Percentiles rank a stretch among this genome's conserved stretches.
Conservation (phyloP, 2,329 filamentous ascomycete genomes). For the Pochonia chlamydosporia region DNA sequence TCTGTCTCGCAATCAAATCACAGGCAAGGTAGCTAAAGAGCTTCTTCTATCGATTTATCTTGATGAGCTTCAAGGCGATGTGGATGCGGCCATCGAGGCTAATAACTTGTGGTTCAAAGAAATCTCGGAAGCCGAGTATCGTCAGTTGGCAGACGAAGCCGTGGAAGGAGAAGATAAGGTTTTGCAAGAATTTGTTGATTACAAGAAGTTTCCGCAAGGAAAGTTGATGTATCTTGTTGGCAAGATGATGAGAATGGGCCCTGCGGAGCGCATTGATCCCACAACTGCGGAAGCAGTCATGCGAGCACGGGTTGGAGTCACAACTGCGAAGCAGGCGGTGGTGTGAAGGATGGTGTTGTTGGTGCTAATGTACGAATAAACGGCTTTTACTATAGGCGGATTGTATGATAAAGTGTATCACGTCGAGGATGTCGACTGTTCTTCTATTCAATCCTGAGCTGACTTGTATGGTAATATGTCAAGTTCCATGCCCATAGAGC, state of each 20-base stretch:
- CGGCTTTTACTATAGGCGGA: too few relatives aligned
- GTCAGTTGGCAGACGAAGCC: conserved; percentile 36
- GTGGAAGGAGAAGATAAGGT: conserved; percentile 41
- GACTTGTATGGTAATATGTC: too few relatives aligned
- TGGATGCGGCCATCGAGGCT: conserved; percentile 38
- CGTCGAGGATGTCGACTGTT: too few relatives aligned
- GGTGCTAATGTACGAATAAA: too few relatives aligned
- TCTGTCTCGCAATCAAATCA: conserved; percentile 44
- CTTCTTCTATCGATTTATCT: conserved; percentile 48
- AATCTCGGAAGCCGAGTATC: conserved; percentile 42
- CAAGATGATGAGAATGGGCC: conserved; percentile 50
- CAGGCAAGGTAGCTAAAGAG: conserved; percentile 52
- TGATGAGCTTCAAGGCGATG: conserved; percentile 35
- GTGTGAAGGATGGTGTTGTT: too few relatives aligned
- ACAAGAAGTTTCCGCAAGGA: conserved; percentile 44
- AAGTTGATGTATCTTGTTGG: conserved; percentile 58
- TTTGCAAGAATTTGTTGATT: conserved; percentile 37
- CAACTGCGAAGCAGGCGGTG: too few relatives aligned
- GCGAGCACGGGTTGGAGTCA: conserved; percentile 23
- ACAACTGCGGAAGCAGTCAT: conserved; percentile 43
- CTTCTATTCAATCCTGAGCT: too few relatives aligned
- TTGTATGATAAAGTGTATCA: too few relatives aligned
- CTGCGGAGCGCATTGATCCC: conserved; percentile 50
- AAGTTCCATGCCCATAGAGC: too few relatives aligned
- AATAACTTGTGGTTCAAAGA: conserved; percentile 51